Evolutionary conservation across 108 stramenopile genomes (phyloP), one percentile per base, ranked within the genome.

Genomic region (Cylindrotheca closterium): DNA sequence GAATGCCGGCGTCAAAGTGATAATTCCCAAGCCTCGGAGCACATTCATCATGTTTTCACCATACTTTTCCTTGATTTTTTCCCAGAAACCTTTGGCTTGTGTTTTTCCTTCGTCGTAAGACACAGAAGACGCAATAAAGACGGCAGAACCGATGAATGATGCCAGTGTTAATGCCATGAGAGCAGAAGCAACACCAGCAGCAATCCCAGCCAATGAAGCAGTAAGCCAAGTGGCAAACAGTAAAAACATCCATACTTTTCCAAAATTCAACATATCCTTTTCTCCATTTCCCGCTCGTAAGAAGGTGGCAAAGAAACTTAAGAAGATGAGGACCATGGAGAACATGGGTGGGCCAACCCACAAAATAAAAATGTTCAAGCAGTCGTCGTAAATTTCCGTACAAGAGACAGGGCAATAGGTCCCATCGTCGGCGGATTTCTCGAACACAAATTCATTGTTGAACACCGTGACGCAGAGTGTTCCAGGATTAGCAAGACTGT

Each of bases 311-410:
- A 81, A 75, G 66, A 79, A 76, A 25, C 77, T 55, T 3, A 79
- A 59, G 56, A 81, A 81, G 21, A 81, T 27, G 51, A 84, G 60
- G 10, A 45, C 52, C 18, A 81, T 26, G 51, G 73, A 60, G 28
- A 79, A 67, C 45, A 84, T 34, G 3, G 78, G 24, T 30, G 83
- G 83, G 10, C 77, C 77, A 22, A 34, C 61, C 83, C 83, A 84
- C 30, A 84, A 53, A 31, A 84, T 66, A 51, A 81, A 76, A 26
- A 67, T 65, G 64, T 80, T 78, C 18, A 46, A 34, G 52, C 83
- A 84, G 12, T 56, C 58, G 26, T 70, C 70, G 54, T 81, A 81
- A 4, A 81, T 69, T 10, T 7, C 37, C 37, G 37, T 15, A 42
- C 37, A 42, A 52, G 58, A 47, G 21, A 67, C 29, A 28, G 51